A percentile compares a stretch with the other conserved stretches of the same genome.
Evolutionary conservation across 176 grass and related monocot species (phyloP).

Genomic region (Avena atlantica): DNA sequence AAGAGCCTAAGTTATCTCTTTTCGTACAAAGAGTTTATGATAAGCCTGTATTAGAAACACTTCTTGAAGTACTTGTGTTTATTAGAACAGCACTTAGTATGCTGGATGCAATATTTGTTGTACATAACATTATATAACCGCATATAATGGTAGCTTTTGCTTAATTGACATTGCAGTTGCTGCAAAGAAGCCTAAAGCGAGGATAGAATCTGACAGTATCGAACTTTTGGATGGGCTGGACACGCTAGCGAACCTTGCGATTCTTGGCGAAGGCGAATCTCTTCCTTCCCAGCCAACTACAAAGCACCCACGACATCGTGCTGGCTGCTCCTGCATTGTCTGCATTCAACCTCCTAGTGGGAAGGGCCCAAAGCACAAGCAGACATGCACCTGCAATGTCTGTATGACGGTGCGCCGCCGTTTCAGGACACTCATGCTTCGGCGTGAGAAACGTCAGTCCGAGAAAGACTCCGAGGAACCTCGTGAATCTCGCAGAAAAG

Average conservation of each 20-base stretch:
- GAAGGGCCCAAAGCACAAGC: slow-evolving; percentile 98
- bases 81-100: background rate
- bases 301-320: slow-evolving; percentile 86
- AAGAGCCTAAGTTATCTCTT: no score
- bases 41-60: background rate
- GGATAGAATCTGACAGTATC: slow-evolving; percentile 66
- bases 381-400: slow-evolving; percentile 91
- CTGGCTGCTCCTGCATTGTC: slow-evolving; percentile 96
- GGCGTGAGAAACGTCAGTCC: slow-evolving; percentile 72
- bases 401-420: slow-evolving; percentile 92
- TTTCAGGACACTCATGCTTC: slow-evolving; percentile 94
- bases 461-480: slow-evolving; percentile 54
- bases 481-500: slow-evolving; percentile 45
- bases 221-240: slow-evolving; percentile 78
- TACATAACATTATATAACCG: background rate
- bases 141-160: slow-evolving; percentile 30
- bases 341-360: slow-evolving; percentile 99
- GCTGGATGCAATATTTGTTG: background rate
- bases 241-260: slow-evolving; percentile 96
- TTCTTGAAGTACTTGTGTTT: background rate
- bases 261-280: slow-evolving; percentile 86
- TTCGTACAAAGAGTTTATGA: background rate
- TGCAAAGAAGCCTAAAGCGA: slow-evolving; percentile 66
- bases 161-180: slow-evolving; percentile 53
- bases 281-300: slow-evolving; percentile 80